Conservation (phyloP, 2,329 filamentous ascomycete genomes). For the Clarireedia homoeocarpa region DNA sequence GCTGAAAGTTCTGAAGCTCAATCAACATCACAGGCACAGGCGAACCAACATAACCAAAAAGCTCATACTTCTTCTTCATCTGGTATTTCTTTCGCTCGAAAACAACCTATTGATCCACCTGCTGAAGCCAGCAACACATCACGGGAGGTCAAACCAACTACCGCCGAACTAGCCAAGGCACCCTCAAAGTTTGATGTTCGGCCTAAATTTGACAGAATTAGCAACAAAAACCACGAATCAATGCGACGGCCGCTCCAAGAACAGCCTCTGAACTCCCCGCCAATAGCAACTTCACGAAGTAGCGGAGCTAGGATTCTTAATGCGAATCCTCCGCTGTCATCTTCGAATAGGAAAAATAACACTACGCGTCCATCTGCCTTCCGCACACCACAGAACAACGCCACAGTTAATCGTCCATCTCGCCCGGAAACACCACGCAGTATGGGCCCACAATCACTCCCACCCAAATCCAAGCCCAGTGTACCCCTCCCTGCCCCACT, state of each 20-base stretch:
- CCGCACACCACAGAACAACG: background rate
- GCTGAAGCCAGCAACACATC: too few relatives aligned
- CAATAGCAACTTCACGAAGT: background rate
- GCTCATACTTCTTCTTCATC: too few relatives aligned
- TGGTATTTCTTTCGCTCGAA: too few relatives aligned
- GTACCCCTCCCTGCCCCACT: background rate
- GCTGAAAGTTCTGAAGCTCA: too few relatives aligned
- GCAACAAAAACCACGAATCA: background rate
- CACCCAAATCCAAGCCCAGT: background rate
- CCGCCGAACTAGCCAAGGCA: background rate
- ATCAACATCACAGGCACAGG: too few relatives aligned
- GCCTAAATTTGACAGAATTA: background rate
- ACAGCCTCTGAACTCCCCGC: background rate
- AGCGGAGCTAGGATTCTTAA: background rate
- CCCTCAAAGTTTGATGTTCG: background rate
- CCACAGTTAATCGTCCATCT: background rate
- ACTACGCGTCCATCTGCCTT: background rate
- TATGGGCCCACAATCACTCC: conserved; percentile 18
- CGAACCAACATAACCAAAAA: too few relatives aligned
- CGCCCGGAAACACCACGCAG: conserved; percentile 15
- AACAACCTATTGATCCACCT: too few relatives aligned
- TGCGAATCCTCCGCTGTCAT: background rate
- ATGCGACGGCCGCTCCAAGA: background rate
- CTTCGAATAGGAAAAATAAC: background rate
- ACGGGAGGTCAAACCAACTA: too few relatives aligned